Base-by-base conservation (phyloP, 1,284 basidiomycete genomes). In the Vanrija sp. region DNA sequence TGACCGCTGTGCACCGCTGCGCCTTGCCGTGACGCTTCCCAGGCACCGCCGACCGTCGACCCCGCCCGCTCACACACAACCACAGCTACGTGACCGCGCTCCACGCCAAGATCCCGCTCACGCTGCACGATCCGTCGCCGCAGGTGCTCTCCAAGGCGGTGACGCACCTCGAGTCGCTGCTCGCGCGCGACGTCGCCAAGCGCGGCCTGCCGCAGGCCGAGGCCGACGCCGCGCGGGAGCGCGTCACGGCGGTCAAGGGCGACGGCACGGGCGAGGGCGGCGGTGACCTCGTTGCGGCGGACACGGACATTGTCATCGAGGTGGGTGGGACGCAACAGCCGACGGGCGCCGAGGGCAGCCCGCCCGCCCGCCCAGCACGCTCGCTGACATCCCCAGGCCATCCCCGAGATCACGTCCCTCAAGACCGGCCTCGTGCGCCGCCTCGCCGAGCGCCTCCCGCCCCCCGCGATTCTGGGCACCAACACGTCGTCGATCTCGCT, bases 401-500 rank as follows among this genome's bases (percentile, higher is more conserved):
- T 90, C 0, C 90, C 92, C 5, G 94, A 98, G 77, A 86, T 87
- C 51, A 78, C 96, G 14, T 69, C 83, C 3, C 75, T 96, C 47
- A 98, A 98, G 78, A 82, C 86, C 62, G 78, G 80, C 12, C 85
- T 98, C 60, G 96, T 98, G 77, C 77, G 80, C 6, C 78, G 81
- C 5, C 82, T 98, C 16, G 84, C 87, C 18, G 80, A 81, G 44
- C 82, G 85, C 58, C 75, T 93, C 49, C 82, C 84, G 16, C 84
- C 86, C 0, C 80, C 83, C 29, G 84, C 91, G 3, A 92, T 98
- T 52, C 80, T 98, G 25, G 94, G 93, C 0, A 86, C 86, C 49
- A 98, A 98, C 71, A 98, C 94, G 3, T 93, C 89, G 52, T 93
- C 90, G 12, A 96, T 98, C 64, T 91, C 88, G 63, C 86, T 98